Conservation (phyloP, 1,284 basidiomycete species). For the Erythrobasidium hasegawianum region DNA sequence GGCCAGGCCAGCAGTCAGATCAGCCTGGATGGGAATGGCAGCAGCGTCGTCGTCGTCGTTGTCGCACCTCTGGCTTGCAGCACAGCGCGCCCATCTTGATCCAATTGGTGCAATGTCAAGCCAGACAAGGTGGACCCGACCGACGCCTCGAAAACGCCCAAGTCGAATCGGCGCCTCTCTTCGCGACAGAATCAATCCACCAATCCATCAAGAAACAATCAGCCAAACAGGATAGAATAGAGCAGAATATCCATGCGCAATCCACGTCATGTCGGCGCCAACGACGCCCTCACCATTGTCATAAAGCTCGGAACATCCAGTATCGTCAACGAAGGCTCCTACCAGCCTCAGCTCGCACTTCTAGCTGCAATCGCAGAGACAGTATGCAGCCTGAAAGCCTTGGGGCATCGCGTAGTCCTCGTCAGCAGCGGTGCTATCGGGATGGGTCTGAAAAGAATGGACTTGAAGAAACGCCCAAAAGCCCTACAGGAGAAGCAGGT, state of each 20-base stretch:
- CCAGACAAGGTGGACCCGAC: too few species aligned
- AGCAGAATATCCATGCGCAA: slow-evolving; percentile 14
- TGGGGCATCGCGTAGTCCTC: slow-evolving; percentile 89
- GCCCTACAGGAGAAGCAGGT: slow-evolving; percentile 86
- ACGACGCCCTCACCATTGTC: slow-evolving; percentile 60
- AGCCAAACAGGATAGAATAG: not conserved
- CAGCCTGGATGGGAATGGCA: not conserved
- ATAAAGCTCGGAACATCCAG: slow-evolving; percentile 94
- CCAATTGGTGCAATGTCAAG: too few species aligned
- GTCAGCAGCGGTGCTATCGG: slow-evolving; percentile 96
- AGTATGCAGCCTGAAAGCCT: slow-evolving; percentile 67
- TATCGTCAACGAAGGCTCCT: slow-evolving; percentile 81
- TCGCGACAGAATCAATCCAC: too few species aligned
- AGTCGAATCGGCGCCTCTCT: too few species aligned
- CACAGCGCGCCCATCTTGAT: slow-evolving; percentile 54
- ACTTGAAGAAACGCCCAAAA: slow-evolving; percentile 72
- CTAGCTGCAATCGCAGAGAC: slow-evolving; percentile 90
- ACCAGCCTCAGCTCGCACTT: slow-evolving; percentile 78
- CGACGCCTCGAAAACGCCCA: too few species aligned
- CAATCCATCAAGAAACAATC: too few species aligned
- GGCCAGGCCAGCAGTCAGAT: too few species aligned
- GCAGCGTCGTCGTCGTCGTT: not conserved
- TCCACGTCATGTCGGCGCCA: slow-evolving; percentile 8
- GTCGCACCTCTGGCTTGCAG: slow-evolving; percentile 55
- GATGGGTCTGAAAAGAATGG: slow-evolving; percentile 88